Base-by-base conservation (phyloP, 2,329 filamentous ascomycete genomes). In the Arthroderma sp. region DNA sequence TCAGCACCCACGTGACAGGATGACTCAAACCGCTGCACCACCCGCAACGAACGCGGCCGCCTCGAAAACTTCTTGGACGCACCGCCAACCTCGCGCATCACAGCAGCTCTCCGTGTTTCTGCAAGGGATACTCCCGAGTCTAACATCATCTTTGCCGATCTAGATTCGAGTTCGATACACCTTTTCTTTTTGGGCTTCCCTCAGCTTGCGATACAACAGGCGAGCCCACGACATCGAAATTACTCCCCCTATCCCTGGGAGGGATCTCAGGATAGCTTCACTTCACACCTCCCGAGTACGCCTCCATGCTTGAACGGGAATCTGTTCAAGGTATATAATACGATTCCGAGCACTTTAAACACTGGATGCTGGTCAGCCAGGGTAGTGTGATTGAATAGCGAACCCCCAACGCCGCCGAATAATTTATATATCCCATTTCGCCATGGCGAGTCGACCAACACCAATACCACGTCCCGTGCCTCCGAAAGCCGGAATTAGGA, bases 401-500 rank as follows among this genome's bases (percentile, higher is more conserved):
- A 22, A 3, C 15, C 15, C 15, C 3, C 15, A 22, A 22, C 15
- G 15, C 15, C 15, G 15, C 15, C 15, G 15, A 22, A 22, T 22
- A 22, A 22, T 22, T 22, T 22, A 22, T 22, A 22, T 22, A 22
- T 22, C 15, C 15, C 15, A 22, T 22, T 22, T 22, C 15, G 15
- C 15, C 15, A 52, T 52, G 50, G 37, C 48, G 10, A 46, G 42
- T 28, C 43, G 44, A 37, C 48, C 15, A 22, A 22, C 46, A 11
- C 50, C 50, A 15, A 45, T 49, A 15, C 34, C 43, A 32, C 50
- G 50, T 41, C 44, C 49, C 22, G 49, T 48, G 9, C 48, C 47
- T 42, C 52, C 56, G 8, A 61, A 55, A 45, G 55, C 61, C 31
- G 57, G 53, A 33, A 56, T 59, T 44, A 61, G 63, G 27, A 42